Conservation (phyloP, 129 eudicot genomes). For the Lonicera japonica region DNA sequence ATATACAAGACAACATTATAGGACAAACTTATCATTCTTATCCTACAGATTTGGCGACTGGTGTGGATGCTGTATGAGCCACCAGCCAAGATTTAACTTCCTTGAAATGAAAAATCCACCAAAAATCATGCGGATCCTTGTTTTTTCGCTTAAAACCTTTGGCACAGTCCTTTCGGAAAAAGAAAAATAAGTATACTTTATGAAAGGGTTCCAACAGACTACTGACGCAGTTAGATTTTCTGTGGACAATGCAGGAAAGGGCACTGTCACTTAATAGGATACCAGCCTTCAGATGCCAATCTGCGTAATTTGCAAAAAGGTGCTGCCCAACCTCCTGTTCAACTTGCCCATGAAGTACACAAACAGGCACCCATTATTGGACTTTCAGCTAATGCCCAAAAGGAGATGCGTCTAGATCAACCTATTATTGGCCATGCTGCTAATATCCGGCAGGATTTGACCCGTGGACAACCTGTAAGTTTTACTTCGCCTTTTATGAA, state of each 20-base stretch:
- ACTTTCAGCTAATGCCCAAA: constrained; percentile 15
- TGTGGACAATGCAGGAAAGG: constrained; percentile 46
- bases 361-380: constrained; percentile 16
- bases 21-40: too few species aligned
- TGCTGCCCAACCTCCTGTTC: constrained; percentile 16
- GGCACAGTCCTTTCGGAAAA: background rate
- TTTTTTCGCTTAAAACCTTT: too few species aligned
- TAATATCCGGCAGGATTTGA: constrained; percentile 24
- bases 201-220: background rate
- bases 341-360: constrained; percentile 2
- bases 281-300: constrained; percentile 29
- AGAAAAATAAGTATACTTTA: background rate
- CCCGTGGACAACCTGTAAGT: constrained; percentile 42
- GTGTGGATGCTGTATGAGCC: too few species aligned
- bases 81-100: background rate
- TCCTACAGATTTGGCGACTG: too few species aligned
- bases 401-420: constrained; percentile 8
- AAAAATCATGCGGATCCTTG: too few species aligned
- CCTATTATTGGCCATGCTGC: constrained; percentile 12
- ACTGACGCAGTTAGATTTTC: background rate
- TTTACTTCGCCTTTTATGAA: background rate
- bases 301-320: constrained; percentile 22
- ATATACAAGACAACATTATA: too few species aligned
- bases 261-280: constrained; percentile 68
- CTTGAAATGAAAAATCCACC: background rate